Evolutionary conservation across 2,329 filamentous ascomycete species (phyloP).

Genomic region (Claviceps quebecensis): DNA sequence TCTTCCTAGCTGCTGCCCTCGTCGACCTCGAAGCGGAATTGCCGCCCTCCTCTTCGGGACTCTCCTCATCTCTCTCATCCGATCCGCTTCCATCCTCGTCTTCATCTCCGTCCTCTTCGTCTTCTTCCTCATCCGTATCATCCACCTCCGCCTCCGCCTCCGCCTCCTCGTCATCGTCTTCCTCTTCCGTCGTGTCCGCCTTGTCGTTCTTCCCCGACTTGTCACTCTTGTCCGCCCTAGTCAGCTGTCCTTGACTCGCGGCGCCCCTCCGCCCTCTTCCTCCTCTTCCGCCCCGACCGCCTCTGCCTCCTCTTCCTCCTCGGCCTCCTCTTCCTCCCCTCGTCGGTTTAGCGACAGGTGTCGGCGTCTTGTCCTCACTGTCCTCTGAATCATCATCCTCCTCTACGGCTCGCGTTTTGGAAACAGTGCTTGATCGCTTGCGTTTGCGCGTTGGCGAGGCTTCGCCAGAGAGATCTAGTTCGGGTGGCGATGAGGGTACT

Average conservation of each 20-base stretch:
- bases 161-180: conserved; percentile 14
- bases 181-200: conserved; percentile 20
- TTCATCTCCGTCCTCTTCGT: conserved; percentile 20
- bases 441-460: conserved; percentile 26
- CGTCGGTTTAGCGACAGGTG: conserved; percentile 23
- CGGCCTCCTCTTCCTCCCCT: conserved; percentile 15
- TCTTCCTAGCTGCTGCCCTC: conserved; percentile 3
- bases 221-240: conserved; percentile 19
- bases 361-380: conserved; percentile 25
- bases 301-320: background rate
- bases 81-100: conserved; percentile 16
- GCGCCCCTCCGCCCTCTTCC: conserved; percentile 30
- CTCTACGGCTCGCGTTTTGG: conserved; percentile 25
- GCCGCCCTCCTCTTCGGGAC: conserved; percentile 9
- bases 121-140: conserved; percentile 3
- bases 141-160: conserved; percentile 15
- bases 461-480: conserved; percentile 26
- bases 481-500: conserved; percentile 30
- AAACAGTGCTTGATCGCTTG: conserved; percentile 26
- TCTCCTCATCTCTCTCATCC: conserved; percentile 17
- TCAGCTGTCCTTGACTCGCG: conserved; percentile 20
- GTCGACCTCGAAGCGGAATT: conserved; percentile 23
- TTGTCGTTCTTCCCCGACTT: conserved; percentile 14
- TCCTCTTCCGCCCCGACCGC: conserved; percentile 8
- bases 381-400: conserved; percentile 36